These are phyloP conservation scores for Elsinoe fawcettii DNA, from an alignment of 2,329 filamentous ascomycete species.

Conservation along the genomic window DNA sequence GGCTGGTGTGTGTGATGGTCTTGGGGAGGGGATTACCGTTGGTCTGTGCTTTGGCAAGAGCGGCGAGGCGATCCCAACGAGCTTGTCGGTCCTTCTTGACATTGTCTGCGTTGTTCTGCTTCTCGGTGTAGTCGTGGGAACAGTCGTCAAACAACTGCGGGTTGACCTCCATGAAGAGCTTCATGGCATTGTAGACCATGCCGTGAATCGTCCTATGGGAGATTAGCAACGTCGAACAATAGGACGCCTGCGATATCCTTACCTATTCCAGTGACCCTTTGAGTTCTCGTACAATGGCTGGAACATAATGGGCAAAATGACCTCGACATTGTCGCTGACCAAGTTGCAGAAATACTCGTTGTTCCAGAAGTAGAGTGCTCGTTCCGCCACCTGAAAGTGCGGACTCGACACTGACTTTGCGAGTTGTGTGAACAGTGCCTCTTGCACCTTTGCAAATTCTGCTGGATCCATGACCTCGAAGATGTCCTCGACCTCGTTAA, in stretches of 20 bases:
- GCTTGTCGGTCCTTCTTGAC: slow-evolving; percentile 73
- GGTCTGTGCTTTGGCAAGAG: slow-evolving; percentile 68
- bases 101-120: slow-evolving; percentile 84
- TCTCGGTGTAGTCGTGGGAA: slow-evolving; percentile 94
- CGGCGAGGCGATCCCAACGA: slow-evolving; percentile 80
- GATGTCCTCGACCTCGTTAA: slow-evolving; percentile 98
- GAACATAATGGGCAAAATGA: slow-evolving; percentile 99
- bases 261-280: slow-evolving; percentile 99
- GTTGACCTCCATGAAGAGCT: slow-evolving; percentile 99
- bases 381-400: slow-evolving; percentile 96
- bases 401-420: slow-evolving; percentile 97
- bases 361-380: slow-evolving; percentile 99
- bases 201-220: slow-evolving; percentile 81
- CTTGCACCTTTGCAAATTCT: slow-evolving; percentile 97
- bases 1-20: slow-evolving; percentile 17
- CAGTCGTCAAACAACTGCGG: slow-evolving; percentile 97
- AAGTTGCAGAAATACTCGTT: slow-evolving; percentile 99
- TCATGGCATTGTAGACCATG: slow-evolving; percentile 99
- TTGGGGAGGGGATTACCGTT: slow-evolving; percentile 30
- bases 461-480: slow-evolving; percentile 99
- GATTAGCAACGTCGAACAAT: slow-evolving; percentile 12
- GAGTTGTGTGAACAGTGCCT: slow-evolving; percentile 92
- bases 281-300: slow-evolving; percentile 97
- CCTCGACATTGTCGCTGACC: slow-evolving; percentile 97
- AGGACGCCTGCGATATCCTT: slow-evolving; percentile 28